Percentiles rank a stretch among this genome's conserved stretches.
Conservation (phyloP, 169 alveolate genomes). For the Plasmodium coatneyi region DNA sequence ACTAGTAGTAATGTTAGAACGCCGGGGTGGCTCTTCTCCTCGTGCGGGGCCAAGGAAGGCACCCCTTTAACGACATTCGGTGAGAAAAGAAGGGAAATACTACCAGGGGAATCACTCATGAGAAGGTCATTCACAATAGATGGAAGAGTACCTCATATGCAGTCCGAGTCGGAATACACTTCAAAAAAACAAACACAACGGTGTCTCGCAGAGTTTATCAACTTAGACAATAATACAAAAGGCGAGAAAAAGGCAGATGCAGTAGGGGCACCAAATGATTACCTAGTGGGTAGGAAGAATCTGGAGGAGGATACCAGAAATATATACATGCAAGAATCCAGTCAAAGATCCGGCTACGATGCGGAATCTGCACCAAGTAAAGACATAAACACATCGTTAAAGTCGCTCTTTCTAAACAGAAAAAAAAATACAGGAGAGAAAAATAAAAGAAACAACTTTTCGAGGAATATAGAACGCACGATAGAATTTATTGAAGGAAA, state of each 20-base stretch:
- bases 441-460: constrained; percentile 3
- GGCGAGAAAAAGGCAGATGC: not conserved
- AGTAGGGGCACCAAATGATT: not conserved
- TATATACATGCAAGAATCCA: not conserved
- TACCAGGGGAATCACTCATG: not conserved
- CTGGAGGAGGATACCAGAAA: not conserved
- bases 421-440: not conserved
- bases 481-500: not conserved
- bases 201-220: constrained; percentile 6
- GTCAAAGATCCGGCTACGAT: not conserved
- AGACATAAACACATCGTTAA: not conserved
- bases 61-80: not conserved
- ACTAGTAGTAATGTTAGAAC: not conserved
- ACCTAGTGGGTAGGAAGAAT: not conserved
- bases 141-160: not conserved
- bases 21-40: not conserved
- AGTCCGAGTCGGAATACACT: not conserved
- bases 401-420: not conserved
- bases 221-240: constrained; percentile 4
- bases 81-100: not conserved
- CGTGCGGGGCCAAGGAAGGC: not conserved
- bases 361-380: not conserved
- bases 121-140: not conserved
- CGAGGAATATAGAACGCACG: not conserved
- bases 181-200: not conserved